Evolutionary conservation across 1,284 basidiomycete species (phyloP).

Genomic region (Singerocomus inundabilis): DNA sequence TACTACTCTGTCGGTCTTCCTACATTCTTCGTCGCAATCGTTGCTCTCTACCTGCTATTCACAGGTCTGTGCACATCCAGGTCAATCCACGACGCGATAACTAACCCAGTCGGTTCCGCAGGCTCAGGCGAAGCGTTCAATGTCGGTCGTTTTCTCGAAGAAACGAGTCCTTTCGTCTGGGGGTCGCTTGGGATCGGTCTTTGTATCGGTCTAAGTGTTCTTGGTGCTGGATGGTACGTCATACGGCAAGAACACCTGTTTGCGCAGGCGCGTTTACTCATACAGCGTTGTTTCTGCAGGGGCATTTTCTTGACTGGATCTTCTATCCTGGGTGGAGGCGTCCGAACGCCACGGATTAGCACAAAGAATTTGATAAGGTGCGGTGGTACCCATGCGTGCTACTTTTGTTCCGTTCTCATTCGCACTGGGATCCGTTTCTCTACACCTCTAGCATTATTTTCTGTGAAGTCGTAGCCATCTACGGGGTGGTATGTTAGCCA

Average conservation of each 20-base stretch:
- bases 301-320: conserved; percentile 97
- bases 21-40: conserved; percentile 58
- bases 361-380: conserved; percentile 98
- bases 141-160: conserved; percentile 80
- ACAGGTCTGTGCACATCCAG: conserved; percentile 54
- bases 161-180: too few relatives aligned
- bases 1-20: conserved; percentile 71
- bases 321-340: conserved; percentile 94
- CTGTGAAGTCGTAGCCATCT: conserved; percentile 98
- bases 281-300: conserved; percentile 47
- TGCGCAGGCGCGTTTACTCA: conserved; percentile 9
- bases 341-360: conserved; percentile 89
- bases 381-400: not conserved
- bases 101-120: conserved; percentile 33
- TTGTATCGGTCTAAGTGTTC: conserved; percentile 90
- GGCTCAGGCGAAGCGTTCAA: conserved; percentile 91
- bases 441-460: conserved; percentile 81
- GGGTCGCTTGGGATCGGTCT: conserved; percentile 82
- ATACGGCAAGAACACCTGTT: not conserved
- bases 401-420: not conserved
- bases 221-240: conserved; percentile 93
- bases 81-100: not conserved
- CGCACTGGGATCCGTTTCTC: not conserved
- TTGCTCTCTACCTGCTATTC: conserved; percentile 84
- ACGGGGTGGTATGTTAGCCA: conserved; percentile 74